phyloP scores from a whole-genome alignment of 768 basidiomycete species.

The Clavaria fumosa region DNA sequence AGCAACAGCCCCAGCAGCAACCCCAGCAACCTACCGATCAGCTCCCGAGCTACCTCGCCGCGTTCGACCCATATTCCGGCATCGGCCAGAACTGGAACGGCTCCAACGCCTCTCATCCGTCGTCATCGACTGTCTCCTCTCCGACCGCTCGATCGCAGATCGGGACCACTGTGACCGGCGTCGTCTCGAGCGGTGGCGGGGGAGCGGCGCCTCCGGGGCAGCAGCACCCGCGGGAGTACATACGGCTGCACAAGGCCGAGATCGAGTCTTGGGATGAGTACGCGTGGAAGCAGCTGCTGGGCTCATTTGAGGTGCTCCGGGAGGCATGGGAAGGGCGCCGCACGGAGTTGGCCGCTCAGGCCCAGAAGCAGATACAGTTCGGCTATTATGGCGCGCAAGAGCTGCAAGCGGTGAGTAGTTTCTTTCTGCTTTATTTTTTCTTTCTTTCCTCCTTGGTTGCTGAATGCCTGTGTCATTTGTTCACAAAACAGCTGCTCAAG shows the following conservation, averaged over 20 bases:
- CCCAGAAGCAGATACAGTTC: slow-evolving; percentile 30
- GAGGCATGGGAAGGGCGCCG: slow-evolving; percentile 48
- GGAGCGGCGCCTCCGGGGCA: slow-evolving; percentile 23
- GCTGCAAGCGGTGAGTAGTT: slow-evolving; percentile 42
- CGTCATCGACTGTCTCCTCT: slow-evolving; percentile 11
- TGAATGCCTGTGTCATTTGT: slow-evolving; percentile 7
- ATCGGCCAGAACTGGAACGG: slow-evolving; percentile 29
- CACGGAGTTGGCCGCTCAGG: slow-evolving; percentile 35
- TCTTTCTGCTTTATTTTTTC: too few relatives aligned
- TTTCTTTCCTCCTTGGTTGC: slow-evolving; percentile 3
- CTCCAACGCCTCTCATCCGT: slow-evolving; percentile 10
- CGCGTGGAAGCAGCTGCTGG: slow-evolving; percentile 57
- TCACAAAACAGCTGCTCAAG: slow-evolving; percentile 29
- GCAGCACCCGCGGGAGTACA: slow-evolving; percentile 53
- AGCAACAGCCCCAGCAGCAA: slow-evolving; percentile 13
- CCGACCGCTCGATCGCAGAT: too few relatives aligned
- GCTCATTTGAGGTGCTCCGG: slow-evolving; percentile 48
- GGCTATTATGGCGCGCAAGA: slow-evolving; percentile 41
- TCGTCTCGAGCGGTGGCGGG: too few relatives aligned
- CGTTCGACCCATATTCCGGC: slow-evolving; percentile 38
- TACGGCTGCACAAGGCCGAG: slow-evolving; percentile 48
- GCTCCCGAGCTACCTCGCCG: slow-evolving; percentile 31
- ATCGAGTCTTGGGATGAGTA: slow-evolving; percentile 58
- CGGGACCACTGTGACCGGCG: too few relatives aligned
- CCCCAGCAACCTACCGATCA: slow-evolving; percentile 31